Percentiles rank a stretch among this genome's conserved stretches.
These are phyloP conservation scores for Gaultheria prostrata DNA, from an alignment of 148 eudicot species.

Conservation along the genomic window DNA sequence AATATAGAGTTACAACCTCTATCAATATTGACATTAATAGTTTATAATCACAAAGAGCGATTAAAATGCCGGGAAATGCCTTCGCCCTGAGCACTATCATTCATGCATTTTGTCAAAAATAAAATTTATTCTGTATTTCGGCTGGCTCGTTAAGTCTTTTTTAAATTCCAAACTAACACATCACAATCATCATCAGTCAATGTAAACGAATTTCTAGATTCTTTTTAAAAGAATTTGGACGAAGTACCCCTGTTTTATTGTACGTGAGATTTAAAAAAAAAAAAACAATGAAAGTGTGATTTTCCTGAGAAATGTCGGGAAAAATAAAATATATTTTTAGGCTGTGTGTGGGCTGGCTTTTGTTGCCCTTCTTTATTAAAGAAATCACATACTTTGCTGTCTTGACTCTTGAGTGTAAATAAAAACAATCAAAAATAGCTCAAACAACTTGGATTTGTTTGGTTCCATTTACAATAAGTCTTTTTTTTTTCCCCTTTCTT, in stretches of 20 bases:
- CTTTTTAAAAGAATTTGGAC: background rate
- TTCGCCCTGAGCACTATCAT: background rate
- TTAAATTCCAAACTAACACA: background rate
- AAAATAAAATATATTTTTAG: background rate
- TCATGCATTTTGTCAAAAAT: background rate
- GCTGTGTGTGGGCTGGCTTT: background rate
- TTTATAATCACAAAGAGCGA: too few relatives aligned
- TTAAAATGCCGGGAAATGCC: too few relatives aligned
- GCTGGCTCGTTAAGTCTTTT: background rate
- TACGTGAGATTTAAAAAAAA: background rate
- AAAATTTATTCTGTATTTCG: background rate
- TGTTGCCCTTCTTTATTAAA: too few relatives aligned
- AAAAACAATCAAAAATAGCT: too few relatives aligned
- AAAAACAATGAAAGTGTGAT: background rate
- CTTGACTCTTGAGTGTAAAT: too few relatives aligned
- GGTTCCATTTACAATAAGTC: too few relatives aligned
- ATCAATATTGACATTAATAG: too few relatives aligned
- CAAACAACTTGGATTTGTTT: too few relatives aligned
- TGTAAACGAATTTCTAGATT: background rate
- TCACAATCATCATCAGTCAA: background rate
- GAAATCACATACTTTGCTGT: too few relatives aligned
- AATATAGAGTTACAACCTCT: too few relatives aligned
- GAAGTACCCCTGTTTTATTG: background rate
- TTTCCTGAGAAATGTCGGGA: background rate
- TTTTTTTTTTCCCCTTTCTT: too few relatives aligned